Percentiles rank a stretch among this genome's conserved stretches.
These are phyloP conservation scores for Cercospora sp. DNA, from an alignment of 2,329 filamentous ascomycete genomes.

Conservation along the genomic window DNA sequence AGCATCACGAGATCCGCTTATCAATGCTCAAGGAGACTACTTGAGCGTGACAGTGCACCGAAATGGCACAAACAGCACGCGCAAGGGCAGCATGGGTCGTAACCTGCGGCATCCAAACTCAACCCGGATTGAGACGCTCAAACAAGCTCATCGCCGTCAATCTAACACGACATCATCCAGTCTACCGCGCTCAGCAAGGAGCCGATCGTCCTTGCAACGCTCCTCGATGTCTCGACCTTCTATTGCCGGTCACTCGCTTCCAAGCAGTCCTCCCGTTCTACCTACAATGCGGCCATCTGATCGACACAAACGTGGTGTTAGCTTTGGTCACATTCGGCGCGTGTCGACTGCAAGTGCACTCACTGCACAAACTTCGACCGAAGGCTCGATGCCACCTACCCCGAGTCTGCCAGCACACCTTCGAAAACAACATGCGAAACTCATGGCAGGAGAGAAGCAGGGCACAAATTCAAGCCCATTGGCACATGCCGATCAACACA, in stretches of 20 bases:
- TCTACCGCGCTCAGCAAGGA: constrained; percentile 34
- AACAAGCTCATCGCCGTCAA: constrained; percentile 30
- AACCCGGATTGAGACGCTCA: constrained; percentile 44
- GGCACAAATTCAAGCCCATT: constrained; percentile 35
- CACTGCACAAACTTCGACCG: constrained; percentile 33
- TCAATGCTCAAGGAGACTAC: constrained; percentile 56
- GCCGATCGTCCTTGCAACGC: constrained; percentile 38
- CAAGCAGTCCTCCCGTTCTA: constrained; percentile 51
- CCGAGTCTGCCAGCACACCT: constrained; percentile 31
- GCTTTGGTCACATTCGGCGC: constrained; percentile 58
- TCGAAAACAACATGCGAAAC: constrained; percentile 28
- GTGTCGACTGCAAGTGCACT: constrained; percentile 46
- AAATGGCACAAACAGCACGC: constrained; percentile 40
- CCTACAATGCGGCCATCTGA: constrained; percentile 51
- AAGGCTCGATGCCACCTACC: constrained; percentile 29
- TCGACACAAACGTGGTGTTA: constrained; percentile 61
- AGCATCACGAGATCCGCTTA: constrained; percentile 60
- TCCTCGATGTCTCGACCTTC: constrained; percentile 44
- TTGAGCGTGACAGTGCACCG: constrained; percentile 70
- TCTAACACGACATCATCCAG: constrained; percentile 34
- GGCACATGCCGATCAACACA: constrained; percentile 32
- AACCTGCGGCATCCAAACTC: constrained; percentile 46
- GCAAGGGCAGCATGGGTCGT: constrained; percentile 40
- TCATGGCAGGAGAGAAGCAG: constrained; percentile 26
- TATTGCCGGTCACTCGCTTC: constrained; percentile 48